A percentile compares a stretch with the other conserved stretches of the same genome.
phyloP scores from a whole-genome alignment of 257 asterid genomes.

The Haberlea rhodopensis region DNA sequence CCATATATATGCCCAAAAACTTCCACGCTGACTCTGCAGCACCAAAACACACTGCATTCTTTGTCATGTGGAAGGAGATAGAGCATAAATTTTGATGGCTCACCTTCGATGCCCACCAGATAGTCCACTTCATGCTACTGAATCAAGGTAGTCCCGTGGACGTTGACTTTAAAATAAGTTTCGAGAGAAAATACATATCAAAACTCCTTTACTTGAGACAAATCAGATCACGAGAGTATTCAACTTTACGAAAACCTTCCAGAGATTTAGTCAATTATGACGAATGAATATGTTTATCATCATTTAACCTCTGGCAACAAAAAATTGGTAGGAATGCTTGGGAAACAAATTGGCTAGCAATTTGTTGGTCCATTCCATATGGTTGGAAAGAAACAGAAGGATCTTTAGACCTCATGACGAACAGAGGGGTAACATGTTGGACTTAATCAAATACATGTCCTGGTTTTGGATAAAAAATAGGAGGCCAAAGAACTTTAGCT shows the following conservation, averaged over 20 bases:
- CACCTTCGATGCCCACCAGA: background rate
- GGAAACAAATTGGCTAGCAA: no score
- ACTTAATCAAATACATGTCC: no score
- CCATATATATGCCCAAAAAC: background rate
- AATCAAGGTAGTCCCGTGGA: background rate
- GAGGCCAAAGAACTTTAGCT: no score
- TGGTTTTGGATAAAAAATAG: no score
- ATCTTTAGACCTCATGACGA: no score
- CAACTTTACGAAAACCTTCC: slow-evolving; percentile 6
- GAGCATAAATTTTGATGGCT: slow-evolving; percentile 5
- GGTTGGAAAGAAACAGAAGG: no score
- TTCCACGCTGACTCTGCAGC: slow-evolving; percentile 8
- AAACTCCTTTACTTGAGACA: slow-evolving; percentile 8
- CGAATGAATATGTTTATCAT: slow-evolving; percentile 6
- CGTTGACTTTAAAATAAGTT: background rate
- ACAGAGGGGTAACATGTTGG: no score
- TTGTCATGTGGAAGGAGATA: slow-evolving; percentile 7
- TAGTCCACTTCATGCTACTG: slow-evolving; percentile 3
- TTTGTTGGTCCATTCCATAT: no score
- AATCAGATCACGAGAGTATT: background rate
- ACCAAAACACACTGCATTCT: slow-evolving; percentile 1
- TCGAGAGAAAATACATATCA: slow-evolving; percentile 4
- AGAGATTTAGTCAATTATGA: slow-evolving; percentile 9
- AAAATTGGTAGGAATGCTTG: no score
- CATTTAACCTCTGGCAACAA: no score